Percentiles rank a stretch among this genome's conserved stretches.
Conservation (phyloP, 2,329 filamentous ascomycete genomes). For the Botrytis fragariae region DNA sequence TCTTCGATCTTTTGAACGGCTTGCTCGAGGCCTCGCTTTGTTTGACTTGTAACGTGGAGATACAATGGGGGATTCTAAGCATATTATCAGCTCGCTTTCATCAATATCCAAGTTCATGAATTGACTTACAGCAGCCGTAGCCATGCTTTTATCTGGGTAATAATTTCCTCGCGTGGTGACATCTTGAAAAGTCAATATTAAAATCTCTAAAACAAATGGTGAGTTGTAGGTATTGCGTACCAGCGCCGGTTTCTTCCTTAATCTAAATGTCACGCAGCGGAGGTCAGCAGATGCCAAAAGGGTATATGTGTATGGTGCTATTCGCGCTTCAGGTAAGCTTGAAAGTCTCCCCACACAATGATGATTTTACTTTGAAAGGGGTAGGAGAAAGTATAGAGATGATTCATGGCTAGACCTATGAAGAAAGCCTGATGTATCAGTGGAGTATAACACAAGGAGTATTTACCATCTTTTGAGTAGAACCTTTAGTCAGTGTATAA, state of each 20-base stretch:
- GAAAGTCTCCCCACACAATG: constrained; percentile 55
- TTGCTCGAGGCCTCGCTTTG: constrained; percentile 85
- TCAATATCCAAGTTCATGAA: background rate
- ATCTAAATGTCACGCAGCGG: constrained; percentile 89
- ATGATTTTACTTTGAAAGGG: constrained; percentile 33
- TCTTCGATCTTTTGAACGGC: constrained; percentile 89
- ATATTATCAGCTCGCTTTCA: constrained; percentile 25
- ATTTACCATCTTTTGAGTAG: constrained; percentile 99
- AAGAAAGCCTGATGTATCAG: constrained; percentile 57
- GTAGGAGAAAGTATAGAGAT: constrained; percentile 34
- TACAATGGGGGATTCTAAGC: constrained; percentile 87
- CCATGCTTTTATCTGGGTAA: constrained; percentile 97
- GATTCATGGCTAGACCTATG: constrained; percentile 39
- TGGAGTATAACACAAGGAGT: constrained; percentile 63
- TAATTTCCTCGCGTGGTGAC: constrained; percentile 97
- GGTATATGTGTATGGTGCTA: constrained; percentile 59
- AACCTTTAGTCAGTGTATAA: constrained; percentile 94
- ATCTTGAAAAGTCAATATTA: constrained; percentile 73
- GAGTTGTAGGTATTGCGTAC: constrained; percentile 69
- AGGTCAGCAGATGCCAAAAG: constrained; percentile 94
- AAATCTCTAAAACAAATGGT: constrained; percentile 41
- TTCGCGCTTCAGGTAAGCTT: constrained; percentile 67
- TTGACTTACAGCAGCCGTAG: constrained; percentile 77
- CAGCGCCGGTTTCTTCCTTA: constrained; percentile 98
- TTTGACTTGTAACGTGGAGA: constrained; percentile 90